Base-by-base conservation (phyloP, 306 rosid genomes). In the Rosa persica region DNA sequence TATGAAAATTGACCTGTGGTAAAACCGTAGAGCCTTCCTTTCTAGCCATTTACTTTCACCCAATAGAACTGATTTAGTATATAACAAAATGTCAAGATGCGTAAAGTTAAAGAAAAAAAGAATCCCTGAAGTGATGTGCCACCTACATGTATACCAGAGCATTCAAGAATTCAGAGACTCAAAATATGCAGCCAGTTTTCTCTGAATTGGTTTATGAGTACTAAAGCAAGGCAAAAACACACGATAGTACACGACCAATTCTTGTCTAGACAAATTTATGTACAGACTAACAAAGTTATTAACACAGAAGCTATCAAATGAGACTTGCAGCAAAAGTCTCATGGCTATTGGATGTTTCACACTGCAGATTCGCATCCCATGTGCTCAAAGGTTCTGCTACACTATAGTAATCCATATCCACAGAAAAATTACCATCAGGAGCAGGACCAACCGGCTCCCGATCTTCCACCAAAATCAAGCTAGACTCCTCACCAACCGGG, bases 391-490 rank as follows among this genome's bases (percentile, higher is more conserved):
- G 90, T 66, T 70, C 82, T 23, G 72, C 73, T 42, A 80, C 51
- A 79, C 82, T 62, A 42, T 76, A 87, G 76, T 79, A 84, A 79
- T 85, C 82, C 78, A 75, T 67, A 78, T 84, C 89, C 76, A 87
- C 67, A 40, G 82, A 79, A 70, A 86, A 72, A 71, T 76, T 80
- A 61, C 34, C 62, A 11, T 72, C 54, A n/a, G 72, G 74, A 70
- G 75, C 67, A 6, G 79, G 76, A 79, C 80, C 84, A 19, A 60
- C 80, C 0, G 34, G 81, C 52, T 79, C 85, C 36, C 46, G 85
- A 12, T 85, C 86, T 17, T 88, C 93, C 54, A 89, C 81, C 62
- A 79, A 78, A 83, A 91, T 86, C 81, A 90, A 88, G 77, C 89
- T 68, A n/a, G 68, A n/a, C 43, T 82, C 85, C 81, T 81, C 80